Evolutionary conservation across 768 basidiomycete species (phyloP).

Genomic region (Pisolithus sp.): DNA sequence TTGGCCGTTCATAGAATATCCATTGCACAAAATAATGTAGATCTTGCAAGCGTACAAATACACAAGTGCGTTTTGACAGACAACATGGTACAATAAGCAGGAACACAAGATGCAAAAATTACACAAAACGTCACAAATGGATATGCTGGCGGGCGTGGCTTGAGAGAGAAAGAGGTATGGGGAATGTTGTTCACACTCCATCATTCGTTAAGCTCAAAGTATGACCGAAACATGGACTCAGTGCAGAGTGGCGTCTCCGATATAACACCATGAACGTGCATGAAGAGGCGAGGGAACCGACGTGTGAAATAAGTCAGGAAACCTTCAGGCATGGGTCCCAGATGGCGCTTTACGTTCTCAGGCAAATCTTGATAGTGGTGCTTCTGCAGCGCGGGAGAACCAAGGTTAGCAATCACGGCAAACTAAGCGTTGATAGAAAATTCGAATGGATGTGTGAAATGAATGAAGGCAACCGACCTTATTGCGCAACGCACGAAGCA

Average conservation of each 20-base stretch:
- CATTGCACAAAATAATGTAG: conserved; percentile 1
- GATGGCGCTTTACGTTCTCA: conserved; percentile 78
- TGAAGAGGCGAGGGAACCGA: conserved; percentile 85
- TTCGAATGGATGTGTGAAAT: background rate
- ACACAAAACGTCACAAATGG: background rate
- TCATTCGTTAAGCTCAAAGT: conserved; percentile 69
- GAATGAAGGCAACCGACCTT: conserved; percentile 53
- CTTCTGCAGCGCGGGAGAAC: conserved; percentile 51
- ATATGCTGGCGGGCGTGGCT: background rate
- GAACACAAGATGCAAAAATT: background rate
- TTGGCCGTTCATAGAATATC: background rate
- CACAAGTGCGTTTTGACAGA: conserved; percentile 2
- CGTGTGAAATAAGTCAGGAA: conserved; percentile 90
- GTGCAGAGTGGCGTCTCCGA: conserved; percentile 59
- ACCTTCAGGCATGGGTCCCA: conserved; percentile 89
- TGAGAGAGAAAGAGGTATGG: background rate
- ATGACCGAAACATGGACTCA: conserved; percentile 88
- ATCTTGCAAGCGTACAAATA: conserved; percentile 6
- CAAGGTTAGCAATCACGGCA: conserved; percentile 7
- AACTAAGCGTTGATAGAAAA: background rate
- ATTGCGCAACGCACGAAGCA: conserved; percentile 88
- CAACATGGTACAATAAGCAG: conserved; percentile 6
- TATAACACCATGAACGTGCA: conserved; percentile 88
- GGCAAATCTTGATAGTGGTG: conserved; percentile 97
- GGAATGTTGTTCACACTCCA: conserved; percentile 8